Percentiles rank a stretch among this genome's conserved stretches.
phyloP scores from a whole-genome alignment of 208 protist species.

The Perkinsela sp. region DNA sequence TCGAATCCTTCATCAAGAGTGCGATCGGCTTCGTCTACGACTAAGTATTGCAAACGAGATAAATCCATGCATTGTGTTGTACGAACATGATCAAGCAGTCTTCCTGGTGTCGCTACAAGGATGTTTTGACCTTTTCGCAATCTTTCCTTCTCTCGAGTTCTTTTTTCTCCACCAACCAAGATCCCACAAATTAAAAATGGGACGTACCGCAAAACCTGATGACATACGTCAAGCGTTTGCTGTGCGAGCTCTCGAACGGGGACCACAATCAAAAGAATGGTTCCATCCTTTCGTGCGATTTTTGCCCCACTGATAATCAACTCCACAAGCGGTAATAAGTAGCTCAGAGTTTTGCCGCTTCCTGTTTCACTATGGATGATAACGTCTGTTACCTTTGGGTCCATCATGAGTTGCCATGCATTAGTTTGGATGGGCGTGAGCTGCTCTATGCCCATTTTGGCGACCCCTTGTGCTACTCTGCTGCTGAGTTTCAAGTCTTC shows the following conservation, averaged over 20 bases:
- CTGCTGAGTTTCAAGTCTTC: not conserved
- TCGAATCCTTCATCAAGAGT: conserved; percentile 97
- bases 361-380: conserved; percentile 73
- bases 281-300: not conserved
- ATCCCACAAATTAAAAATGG: not conserved
- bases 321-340: conserved; percentile 81
- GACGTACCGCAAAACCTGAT: not conserved
- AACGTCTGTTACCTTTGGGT: conserved; percentile 29
- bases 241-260: not conserved
- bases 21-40: conserved; percentile 93
- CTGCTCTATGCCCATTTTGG: not conserved
- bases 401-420: not conserved
- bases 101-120: conserved; percentile 52
- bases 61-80: conserved; percentile 11
- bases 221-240: not conserved
- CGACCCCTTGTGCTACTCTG: not conserved
- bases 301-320: not conserved
- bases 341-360: conserved; percentile 87
- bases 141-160: conserved; percentile 25
- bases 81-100: conserved; percentile 45
- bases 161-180: conserved; percentile 50
- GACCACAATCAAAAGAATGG: not conserved
- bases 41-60: conserved; percentile 48
- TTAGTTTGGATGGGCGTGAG: not conserved
- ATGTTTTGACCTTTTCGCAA: conserved; percentile 22